Evolutionary conservation across 228 moss, liverwort and hornwort genomes (phyloP), one percentile per base, ranked within the genome.

Genomic region (Sphagnum magellanicum): DNA sequence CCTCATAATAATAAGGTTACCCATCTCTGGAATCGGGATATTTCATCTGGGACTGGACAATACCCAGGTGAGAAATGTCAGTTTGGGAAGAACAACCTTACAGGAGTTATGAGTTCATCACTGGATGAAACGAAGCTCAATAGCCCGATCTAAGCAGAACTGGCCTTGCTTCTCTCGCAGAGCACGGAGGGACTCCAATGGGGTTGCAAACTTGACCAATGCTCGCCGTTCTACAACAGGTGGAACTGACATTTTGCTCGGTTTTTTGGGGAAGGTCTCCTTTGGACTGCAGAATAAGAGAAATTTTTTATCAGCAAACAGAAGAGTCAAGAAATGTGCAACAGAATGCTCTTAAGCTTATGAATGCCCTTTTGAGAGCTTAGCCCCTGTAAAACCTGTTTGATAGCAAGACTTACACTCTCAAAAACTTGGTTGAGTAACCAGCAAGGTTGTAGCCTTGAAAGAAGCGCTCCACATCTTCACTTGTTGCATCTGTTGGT

Each of bases 381-480:
- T 32, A 32, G 32, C 32, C 32, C 32, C 32, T 32, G 32, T 32
- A 32, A 32, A 32, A 32, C 32, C 32, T 32, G 32, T 32, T 32
- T 32, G 32, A 32, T 32, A 73, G 6, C 1, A 15, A 68, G 52
- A 64, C 87, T 78, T 76, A 89, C 95, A 78, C 73, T 70, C 81
- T 76, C 59, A 90, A 48, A 67, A 90, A 75, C 65, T 72, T 90
- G 67, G 87, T 77, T 2, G 82, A 76, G 15, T 59, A 74, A 13
- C 76, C 13, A 59, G 86, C 82, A 60, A 92, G 75, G 50, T 76
- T 73, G 76, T 82, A 95, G 67, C 90, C 95, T 68, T 90, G 76
- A 17, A 95, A 92, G 72, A 95, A 90, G 4, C 87, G 81, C 72
- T 90, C 89, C 67, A 95, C 79, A 46, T 90, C 90, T 74, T 96